Percentiles rank a stretch among this genome's conserved stretches.
These are phyloP conservation scores for Pseudogymnoascus sp. DNA, from an alignment of 2,329 filamentous ascomycete species.

Conservation along the genomic window DNA sequence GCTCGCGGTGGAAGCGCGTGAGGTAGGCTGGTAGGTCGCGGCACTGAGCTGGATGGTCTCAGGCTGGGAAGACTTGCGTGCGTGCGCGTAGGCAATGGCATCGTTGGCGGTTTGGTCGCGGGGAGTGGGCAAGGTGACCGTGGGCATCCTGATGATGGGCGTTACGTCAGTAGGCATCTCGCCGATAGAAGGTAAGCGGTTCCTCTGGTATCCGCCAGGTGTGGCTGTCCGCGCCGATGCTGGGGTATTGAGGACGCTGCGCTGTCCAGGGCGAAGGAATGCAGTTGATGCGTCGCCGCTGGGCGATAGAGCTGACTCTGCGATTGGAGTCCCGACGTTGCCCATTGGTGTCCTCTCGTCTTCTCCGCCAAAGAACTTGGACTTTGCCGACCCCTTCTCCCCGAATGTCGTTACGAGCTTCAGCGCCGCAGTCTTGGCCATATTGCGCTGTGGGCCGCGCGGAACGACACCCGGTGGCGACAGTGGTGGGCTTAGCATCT, in stretches of 20 bases:
- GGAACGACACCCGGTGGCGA: conserved; percentile 59
- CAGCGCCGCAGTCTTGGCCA: conserved; percentile 71
- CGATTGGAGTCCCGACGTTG: conserved; percentile 80
- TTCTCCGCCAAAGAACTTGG: conserved; percentile 55
- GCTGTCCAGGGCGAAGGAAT: conserved; percentile 58
- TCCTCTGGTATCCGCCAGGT: conserved; percentile 51
- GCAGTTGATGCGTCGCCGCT: conserved; percentile 56
- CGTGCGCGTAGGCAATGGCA: conserved; percentile 23
- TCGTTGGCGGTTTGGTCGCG: conserved; percentile 16
- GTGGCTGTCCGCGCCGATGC: conserved; percentile 57
- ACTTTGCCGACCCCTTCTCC: conserved; percentile 46
- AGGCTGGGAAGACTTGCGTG: conserved; percentile 26
- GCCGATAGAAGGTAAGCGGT: conserved; percentile 70
- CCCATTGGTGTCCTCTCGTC: conserved; percentile 67
- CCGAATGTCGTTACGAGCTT: conserved; percentile 90
- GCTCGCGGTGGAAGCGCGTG: conserved; percentile 54
- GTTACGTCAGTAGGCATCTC: conserved; percentile 50
- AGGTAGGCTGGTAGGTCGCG: conserved; percentile 26
- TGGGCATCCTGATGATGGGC: conserved; percentile 14
- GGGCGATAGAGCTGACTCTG: conserved; percentile 68
- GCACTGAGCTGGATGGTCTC: conserved; percentile 32
- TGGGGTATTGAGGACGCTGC: conserved; percentile 61
- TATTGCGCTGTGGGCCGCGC: conserved; percentile 49
- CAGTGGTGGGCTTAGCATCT: conserved; percentile 61
- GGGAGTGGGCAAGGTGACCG: conserved; percentile 17